Evolutionary conservation across 2,329 filamentous ascomycete genomes (phyloP), one percentile per base, ranked within the genome.

Genomic region (Fusarium hostae): DNA sequence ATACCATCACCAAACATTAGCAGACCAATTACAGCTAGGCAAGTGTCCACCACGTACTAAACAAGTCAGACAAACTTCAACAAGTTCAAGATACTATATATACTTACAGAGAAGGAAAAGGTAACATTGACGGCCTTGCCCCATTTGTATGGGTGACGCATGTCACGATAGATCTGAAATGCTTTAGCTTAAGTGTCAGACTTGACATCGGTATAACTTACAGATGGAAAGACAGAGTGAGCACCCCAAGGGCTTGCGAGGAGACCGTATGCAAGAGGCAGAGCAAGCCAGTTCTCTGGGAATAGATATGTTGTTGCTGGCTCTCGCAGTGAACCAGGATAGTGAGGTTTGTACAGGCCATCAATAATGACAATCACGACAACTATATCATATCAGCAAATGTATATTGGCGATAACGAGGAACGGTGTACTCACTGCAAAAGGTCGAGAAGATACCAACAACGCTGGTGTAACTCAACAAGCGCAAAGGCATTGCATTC

Each of bases 1-100:
- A 97, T 93, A n/a, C 84, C 87, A 74, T 97, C 93, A 67, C 95
- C 95, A 80, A 98, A 99, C 95, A 99, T 98, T 71, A 98, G 86
- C 63, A 96, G 88, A 41, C 96, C 95, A 15, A 93, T 89, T 47
- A 96, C 88, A 30, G 94, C 95, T 78, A 97, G 94, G 48, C 90
- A 88, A 30, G 91, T 86, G 79, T 98, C 95, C 16, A 98, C 87
- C 24, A 93, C 78, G 79, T 94, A 95, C 89, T 92, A 61, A 40
- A 20, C 10, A 9, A 43, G 35, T 59, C 47, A 76, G 66, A 43
- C 18, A 41, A 30, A 28, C 54, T 26, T 18, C 26, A 9, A 44
- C 24, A 32, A 28, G 9, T 16, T 15, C 3, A 24, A 30, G 26
- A 30, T 9, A 13, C 16, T 28, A 28, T 16, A 28, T 24, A 40